A percentile compares a stretch with the other conserved stretches of the same genome.
Evolutionary conservation across 331 rosid genomes (phyloP).

Genomic region (Quercus tomentella): DNA sequence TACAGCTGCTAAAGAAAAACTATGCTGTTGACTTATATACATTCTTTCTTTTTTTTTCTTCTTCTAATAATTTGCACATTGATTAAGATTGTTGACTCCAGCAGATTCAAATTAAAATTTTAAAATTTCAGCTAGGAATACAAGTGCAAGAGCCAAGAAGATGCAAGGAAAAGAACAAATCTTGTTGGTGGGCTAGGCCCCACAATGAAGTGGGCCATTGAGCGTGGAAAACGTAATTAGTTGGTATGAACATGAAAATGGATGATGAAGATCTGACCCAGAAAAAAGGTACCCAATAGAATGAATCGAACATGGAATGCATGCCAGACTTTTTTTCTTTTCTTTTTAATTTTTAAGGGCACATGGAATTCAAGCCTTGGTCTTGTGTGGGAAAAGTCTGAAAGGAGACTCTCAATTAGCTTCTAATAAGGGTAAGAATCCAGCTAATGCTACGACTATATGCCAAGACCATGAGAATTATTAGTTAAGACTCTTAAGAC

Average conservation of each 20-base stretch:
- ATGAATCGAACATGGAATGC: background rate
- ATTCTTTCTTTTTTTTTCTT: background rate
- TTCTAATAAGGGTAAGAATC: background rate
- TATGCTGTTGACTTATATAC: background rate
- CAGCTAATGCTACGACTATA: background rate
- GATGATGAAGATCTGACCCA: background rate
- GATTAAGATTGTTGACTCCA: conserved; percentile 10
- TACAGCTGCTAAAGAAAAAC: background rate
- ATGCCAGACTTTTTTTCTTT: too few relatives aligned
- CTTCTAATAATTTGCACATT: background rate
- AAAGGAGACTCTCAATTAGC: background rate
- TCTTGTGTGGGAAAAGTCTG: background rate
- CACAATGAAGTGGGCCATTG: background rate
- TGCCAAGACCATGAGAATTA: background rate
- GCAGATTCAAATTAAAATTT: background rate
- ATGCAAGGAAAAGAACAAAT: background rate
- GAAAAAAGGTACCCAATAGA: background rate
- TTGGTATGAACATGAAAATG: background rate
- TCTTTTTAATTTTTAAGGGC: background rate
- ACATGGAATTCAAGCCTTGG: background rate
- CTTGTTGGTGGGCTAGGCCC: background rate
- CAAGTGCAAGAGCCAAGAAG: background rate
- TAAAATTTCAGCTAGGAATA: background rate
- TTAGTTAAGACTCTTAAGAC: too few relatives aligned
- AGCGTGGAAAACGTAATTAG: background rate